These are phyloP conservation scores for Bipolaris victoriae DNA, from an alignment of 2,329 filamentous ascomycete species.

Conservation along the genomic window DNA sequence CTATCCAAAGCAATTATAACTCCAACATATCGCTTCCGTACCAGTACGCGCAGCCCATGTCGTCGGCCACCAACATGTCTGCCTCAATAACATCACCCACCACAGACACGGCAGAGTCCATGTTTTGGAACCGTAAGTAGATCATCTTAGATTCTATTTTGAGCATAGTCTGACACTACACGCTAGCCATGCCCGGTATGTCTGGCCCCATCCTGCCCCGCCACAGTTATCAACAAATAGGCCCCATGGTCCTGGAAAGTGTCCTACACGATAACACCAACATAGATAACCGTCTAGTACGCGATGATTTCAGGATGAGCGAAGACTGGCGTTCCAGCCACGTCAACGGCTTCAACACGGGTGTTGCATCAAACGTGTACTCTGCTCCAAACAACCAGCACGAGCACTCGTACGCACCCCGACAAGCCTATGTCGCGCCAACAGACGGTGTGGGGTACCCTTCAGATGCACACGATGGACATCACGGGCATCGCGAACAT, in stretches of 20 bases:
- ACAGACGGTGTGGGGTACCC: conserved; percentile 4
- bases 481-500: conserved; percentile 5
- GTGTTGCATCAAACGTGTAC: conserved; percentile 12
- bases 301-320: conserved; percentile 47
- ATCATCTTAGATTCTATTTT: background rate
- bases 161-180: background rate
- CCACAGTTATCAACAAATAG: conserved; percentile 32
- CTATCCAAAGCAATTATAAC: conserved; percentile 19
- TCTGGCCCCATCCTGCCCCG: conserved; percentile 46
- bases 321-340: conserved; percentile 31
- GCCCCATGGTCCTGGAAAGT: conserved; percentile 46
- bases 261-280: conserved; percentile 35
- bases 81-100: conserved; percentile 21
- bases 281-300: conserved; percentile 39
- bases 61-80: conserved; percentile 19
- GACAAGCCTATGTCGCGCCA: conserved; percentile 4
- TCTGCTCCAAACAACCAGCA: conserved; percentile 1
- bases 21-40: conserved; percentile 20
- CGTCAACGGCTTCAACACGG: conserved; percentile 21
- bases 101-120: conserved; percentile 25
- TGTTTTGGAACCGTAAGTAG: conserved; percentile 43
- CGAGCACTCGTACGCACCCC: conserved; percentile 9
- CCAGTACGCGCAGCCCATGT: conserved; percentile 25
- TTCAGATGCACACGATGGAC: conserved; percentile 1
- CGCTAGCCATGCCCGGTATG: conserved; percentile 45